Percentiles rank a stretch among this genome's conserved stretches.
These are phyloP conservation scores for Puccinia triticina DNA, from an alignment of 1,284 basidiomycete species.

Conservation along the genomic window DNA sequence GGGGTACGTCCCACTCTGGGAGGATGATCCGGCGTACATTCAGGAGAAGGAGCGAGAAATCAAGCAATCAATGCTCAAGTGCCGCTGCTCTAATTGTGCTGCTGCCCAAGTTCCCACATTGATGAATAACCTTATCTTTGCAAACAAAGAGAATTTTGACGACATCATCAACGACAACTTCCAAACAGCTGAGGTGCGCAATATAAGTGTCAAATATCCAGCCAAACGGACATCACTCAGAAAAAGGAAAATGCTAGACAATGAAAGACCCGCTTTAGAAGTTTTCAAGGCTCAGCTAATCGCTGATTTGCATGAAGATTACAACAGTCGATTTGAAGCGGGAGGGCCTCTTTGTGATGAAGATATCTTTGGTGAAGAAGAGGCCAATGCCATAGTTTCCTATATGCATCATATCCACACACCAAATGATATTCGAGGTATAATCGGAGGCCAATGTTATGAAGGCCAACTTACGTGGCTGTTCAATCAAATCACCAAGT, in stretches of 20 bases:
- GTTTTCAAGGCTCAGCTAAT: background rate
- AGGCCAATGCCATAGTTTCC: background rate
- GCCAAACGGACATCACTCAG: background rate
- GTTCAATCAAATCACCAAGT: background rate
- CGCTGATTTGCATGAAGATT: background rate
- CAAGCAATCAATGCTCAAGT: background rate
- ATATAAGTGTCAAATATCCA: background rate
- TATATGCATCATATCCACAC: background rate
- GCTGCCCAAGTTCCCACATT: background rate
- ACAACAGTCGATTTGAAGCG: background rate
- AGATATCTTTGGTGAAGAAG: background rate
- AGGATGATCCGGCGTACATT: background rate
- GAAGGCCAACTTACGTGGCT: background rate
- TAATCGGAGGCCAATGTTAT: background rate
- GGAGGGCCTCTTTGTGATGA: background rate
- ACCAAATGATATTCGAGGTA: background rate
- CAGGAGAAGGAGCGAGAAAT: background rate
- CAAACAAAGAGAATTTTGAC: background rate
- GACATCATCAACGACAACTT: background rate
- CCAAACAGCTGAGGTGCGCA: background rate
- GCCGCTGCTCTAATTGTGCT: background rate
- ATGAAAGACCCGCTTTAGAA: background rate
- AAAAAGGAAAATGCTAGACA: background rate
- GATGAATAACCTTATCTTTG: background rate
- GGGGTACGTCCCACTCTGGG: background rate